Conservation (phyloP, 139 green algal genomes). For the Ettlia oleoabundans region DNA sequence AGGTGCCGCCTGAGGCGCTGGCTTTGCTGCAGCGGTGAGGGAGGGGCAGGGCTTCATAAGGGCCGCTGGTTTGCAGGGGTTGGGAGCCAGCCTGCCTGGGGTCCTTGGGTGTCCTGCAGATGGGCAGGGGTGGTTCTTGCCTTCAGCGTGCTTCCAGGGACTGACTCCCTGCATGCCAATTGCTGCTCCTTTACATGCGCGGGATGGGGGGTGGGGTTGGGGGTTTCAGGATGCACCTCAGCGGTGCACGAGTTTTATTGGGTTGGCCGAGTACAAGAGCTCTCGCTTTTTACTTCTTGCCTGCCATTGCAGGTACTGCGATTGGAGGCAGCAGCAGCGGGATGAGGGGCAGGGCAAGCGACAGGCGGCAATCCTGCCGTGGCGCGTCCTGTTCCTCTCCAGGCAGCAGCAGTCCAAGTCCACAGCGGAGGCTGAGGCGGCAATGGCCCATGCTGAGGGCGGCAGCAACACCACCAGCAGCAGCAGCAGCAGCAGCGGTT, state of each 20-base stretch:
- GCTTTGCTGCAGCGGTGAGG: conserved; percentile 12
- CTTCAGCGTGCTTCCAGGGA: no score
- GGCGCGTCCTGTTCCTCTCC: background rate
- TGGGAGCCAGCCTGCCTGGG: background rate
- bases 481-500: background rate
- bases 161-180: no score
- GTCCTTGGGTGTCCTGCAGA: no score
- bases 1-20: conserved; percentile 3
- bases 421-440: no score
- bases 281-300: no score
- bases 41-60: background rate
- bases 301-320: conserved; percentile 1
- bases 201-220: no score
- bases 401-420: background rate
- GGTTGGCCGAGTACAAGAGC: no score
- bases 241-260: no score
- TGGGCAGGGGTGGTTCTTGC: background rate
- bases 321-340: background rate
- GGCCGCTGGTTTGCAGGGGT: background rate
- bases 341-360: background rate
- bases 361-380: background rate
- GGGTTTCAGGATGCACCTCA: no score
- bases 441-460: no score
- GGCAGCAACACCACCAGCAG: background rate
- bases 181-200: no score